A percentile compares a stretch with the other conserved stretches of the same genome.
Evolutionary conservation across 2,329 filamentous ascomycete genomes (phyloP).

Genomic region (Simplicillium sp.): DNA sequence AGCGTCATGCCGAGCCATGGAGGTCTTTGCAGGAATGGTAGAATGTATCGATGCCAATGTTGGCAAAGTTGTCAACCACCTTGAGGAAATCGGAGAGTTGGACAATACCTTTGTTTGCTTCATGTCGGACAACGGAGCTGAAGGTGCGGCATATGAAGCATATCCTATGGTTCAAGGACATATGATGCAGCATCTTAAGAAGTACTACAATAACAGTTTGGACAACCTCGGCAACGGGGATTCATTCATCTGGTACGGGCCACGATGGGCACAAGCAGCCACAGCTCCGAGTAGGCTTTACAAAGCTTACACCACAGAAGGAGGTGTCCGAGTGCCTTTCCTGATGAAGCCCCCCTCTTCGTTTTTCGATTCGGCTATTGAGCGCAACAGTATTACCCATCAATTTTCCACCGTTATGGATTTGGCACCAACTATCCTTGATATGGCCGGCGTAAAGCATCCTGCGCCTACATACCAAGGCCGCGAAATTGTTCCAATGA

Average conservation of each 20-base stretch:
- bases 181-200: slow-evolving; percentile 1
- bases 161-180: slow-evolving; percentile 38
- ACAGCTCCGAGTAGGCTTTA: slow-evolving; percentile 25
- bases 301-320: slow-evolving; percentile 31
- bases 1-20: slow-evolving; percentile 11
- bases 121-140: slow-evolving; percentile 46
- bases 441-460: slow-evolving; percentile 34
- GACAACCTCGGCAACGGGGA: slow-evolving; percentile 47
- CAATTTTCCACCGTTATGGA: slow-evolving; percentile 35
- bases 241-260: slow-evolving; percentile 52
- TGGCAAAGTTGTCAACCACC: slow-evolving; percentile 37
- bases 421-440: slow-evolving; percentile 35
- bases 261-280: slow-evolving; percentile 37
- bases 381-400: slow-evolving; percentile 8
- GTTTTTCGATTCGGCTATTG: slow-evolving; percentile 1
- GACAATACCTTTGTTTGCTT: slow-evolving; percentile 46
- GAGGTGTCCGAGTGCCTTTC: slow-evolving; percentile 42
- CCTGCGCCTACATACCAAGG: slow-evolving; percentile 25
- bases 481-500: slow-evolving; percentile 39
- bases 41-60: slow-evolving; percentile 41
- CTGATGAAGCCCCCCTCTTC: slow-evolving; percentile 22
- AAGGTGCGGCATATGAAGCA: slow-evolving; percentile 46
- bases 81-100: slow-evolving; percentile 34
- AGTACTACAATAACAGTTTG: slow-evolving; percentile 36
- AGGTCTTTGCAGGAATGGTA: slow-evolving; percentile 45